Percentiles rank a stretch among this genome's conserved stretches.
Conservation (phyloP, 2,329 filamentous ascomycete genomes). For the Claviceps pusilla region DNA sequence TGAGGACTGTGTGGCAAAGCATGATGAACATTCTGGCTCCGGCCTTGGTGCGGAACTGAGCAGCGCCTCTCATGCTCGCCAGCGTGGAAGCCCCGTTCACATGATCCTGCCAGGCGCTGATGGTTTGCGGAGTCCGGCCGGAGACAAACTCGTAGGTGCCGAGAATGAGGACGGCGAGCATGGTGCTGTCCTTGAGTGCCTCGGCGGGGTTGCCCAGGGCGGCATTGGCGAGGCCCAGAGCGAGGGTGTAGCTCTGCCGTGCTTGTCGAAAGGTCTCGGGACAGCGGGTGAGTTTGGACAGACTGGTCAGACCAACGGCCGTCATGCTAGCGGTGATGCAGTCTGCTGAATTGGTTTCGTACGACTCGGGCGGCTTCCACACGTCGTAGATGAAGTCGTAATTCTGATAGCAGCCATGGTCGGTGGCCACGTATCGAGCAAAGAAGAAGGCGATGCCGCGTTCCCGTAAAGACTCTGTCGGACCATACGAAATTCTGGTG, state of each 20-base stretch:
- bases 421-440: slow-evolving; percentile 32
- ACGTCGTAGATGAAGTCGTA: slow-evolving; percentile 39
- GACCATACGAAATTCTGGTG: slow-evolving; percentile 5
- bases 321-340: slow-evolving; percentile 36
- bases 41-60: slow-evolving; percentile 29
- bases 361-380: slow-evolving; percentile 29
- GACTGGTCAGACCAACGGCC: slow-evolving; percentile 37
- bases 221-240: slow-evolving; percentile 34
- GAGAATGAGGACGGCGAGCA: slow-evolving; percentile 38
- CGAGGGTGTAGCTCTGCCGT: slow-evolving; percentile 34
- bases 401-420: slow-evolving; percentile 32
- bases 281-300: slow-evolving; percentile 30
- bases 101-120: slow-evolving; percentile 38
- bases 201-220: slow-evolving; percentile 31
- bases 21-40: slow-evolving; percentile 39
- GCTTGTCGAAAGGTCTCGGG: slow-evolving; percentile 30
- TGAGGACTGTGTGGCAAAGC: slow-evolving; percentile 34
- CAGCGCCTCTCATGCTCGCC: slow-evolving; percentile 31
- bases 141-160: slow-evolving; percentile 40
- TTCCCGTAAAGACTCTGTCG: slow-evolving; percentile 22
- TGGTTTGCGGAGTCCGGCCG: slow-evolving; percentile 28
- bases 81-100: slow-evolving; percentile 37
- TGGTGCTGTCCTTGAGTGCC: slow-evolving; percentile 33
- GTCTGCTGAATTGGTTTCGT: slow-evolving; percentile 22
- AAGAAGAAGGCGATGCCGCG: slow-evolving; percentile 35